Percentiles rank a stretch among this genome's conserved stretches.
Conservation (phyloP, 192 early-diverging fungal species). For the Coemansia sp. region DNA sequence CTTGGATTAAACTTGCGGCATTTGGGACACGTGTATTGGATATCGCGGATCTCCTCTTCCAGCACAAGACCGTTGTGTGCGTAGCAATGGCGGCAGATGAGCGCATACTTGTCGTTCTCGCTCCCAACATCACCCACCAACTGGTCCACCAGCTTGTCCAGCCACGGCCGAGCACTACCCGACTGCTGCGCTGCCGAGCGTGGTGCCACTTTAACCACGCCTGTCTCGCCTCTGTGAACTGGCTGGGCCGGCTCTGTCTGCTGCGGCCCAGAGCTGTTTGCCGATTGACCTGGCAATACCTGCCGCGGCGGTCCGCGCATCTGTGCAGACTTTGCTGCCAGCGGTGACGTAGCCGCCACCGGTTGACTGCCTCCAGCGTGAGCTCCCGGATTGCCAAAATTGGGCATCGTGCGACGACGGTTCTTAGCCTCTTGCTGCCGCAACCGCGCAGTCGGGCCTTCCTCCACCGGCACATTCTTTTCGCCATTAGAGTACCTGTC, state of each 20-base stretch:
- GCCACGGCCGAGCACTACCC: slow-evolving; percentile 62
- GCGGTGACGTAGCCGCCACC: slow-evolving; percentile 67
- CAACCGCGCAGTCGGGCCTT: slow-evolving; percentile 1
- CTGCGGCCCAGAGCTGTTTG: background rate
- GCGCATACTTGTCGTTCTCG: slow-evolving; percentile 86
- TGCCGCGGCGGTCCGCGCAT: slow-evolving; percentile 1
- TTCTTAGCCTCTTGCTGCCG: slow-evolving; percentile 23
- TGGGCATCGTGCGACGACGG: slow-evolving; percentile 43
- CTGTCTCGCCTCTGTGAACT: slow-evolving; percentile 6
- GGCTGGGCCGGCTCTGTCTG: background rate
- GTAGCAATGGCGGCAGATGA: slow-evolving; percentile 89
- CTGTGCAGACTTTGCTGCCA: slow-evolving; percentile 13
- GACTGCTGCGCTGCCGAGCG: slow-evolving; percentile 13
- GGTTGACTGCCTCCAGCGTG: slow-evolving; percentile 62
- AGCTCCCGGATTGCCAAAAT: slow-evolving; percentile 72
- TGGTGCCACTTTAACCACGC: slow-evolving; percentile 30
- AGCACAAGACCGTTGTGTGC: slow-evolving; percentile 90
- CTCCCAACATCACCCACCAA: slow-evolving; percentile 86
- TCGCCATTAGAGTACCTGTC: slow-evolving; percentile 77
- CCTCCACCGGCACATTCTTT: background rate
- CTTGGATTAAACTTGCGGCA: slow-evolving; percentile 55
- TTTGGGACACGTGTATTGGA: slow-evolving; percentile 57
- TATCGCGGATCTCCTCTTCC: slow-evolving; percentile 74
- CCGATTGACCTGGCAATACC: background rate
- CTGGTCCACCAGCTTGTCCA: slow-evolving; percentile 89